These are phyloP conservation scores for Spathaspora boniae DNA, from an alignment of 805 yeast genomes.

Conservation along the genomic window DNA sequence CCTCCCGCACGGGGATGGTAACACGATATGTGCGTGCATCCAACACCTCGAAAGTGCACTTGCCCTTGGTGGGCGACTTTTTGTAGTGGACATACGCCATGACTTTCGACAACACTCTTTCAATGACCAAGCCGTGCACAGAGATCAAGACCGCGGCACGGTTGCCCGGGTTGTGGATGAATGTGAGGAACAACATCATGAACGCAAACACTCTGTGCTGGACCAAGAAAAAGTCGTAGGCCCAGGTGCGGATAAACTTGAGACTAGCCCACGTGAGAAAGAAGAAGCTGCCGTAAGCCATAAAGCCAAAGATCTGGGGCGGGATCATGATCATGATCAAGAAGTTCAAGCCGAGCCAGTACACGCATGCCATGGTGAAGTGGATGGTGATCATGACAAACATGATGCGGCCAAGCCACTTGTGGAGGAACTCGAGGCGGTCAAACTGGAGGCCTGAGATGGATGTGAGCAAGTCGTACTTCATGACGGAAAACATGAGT, in stretches of 20 bases:
- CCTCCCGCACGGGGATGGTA: slow-evolving; percentile 28
- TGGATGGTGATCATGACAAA: slow-evolving; percentile 35
- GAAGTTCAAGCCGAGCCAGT: slow-evolving; percentile 22
- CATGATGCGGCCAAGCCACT: slow-evolving; percentile 42
- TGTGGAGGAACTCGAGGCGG: slow-evolving; percentile 35
- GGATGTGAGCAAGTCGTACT: slow-evolving; percentile 35
- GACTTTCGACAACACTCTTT: slow-evolving; percentile 31
- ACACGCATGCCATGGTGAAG: slow-evolving; percentile 37
- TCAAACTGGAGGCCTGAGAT: slow-evolving; percentile 42
- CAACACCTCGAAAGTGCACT: slow-evolving; percentile 33
- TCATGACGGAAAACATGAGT: slow-evolving; percentile 30
- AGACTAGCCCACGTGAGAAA: slow-evolving; percentile 35
- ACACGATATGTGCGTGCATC: slow-evolving; percentile 41
- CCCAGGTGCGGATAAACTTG: slow-evolving; percentile 32
- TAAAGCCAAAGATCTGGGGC: slow-evolving; percentile 50
- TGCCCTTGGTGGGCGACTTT: slow-evolving; percentile 36
- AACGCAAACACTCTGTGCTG: slow-evolving; percentile 42
- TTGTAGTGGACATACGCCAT: slow-evolving; percentile 28
- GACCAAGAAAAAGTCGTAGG: slow-evolving; percentile 43
- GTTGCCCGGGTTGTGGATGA: slow-evolving; percentile 39
- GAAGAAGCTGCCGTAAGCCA: slow-evolving; percentile 37
- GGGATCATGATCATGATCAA: slow-evolving; percentile 43
- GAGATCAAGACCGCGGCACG: slow-evolving; percentile 35
- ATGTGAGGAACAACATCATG: slow-evolving; percentile 40
- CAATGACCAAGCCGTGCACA: slow-evolving; percentile 41